A percentile compares a stretch with the other conserved stretches of the same genome.
phyloP scores from a whole-genome alignment of 2,329 filamentous ascomycete species.

The Pseudogymnoascus destructans region DNA sequence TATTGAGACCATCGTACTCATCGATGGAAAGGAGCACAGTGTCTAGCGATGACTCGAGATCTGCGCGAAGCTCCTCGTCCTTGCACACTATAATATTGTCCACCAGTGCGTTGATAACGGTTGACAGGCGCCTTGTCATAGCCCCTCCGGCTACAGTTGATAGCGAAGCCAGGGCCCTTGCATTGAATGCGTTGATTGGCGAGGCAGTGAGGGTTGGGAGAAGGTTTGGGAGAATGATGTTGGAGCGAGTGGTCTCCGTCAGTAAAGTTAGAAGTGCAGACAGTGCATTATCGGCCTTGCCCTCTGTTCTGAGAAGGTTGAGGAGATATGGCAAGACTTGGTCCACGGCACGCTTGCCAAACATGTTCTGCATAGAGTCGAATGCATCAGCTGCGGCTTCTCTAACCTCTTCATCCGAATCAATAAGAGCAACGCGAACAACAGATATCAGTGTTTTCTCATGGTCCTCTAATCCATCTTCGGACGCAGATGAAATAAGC shows the following conservation, averaged over 20 bases:
- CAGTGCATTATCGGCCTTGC: conserved; percentile 81
- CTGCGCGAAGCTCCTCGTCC: conserved; percentile 51
- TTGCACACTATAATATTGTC: conserved; percentile 73
- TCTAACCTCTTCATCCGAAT: conserved; percentile 77
- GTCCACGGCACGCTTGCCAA: conserved; percentile 90
- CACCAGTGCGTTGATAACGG: conserved; percentile 86
- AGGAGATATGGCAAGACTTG: conserved; percentile 89
- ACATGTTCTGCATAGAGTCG: conserved; percentile 81
- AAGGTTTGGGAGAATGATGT: conserved; percentile 91
- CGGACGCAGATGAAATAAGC: conserved; percentile 76
- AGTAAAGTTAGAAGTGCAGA: conserved; percentile 86
- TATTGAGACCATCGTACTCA: conserved; percentile 90
- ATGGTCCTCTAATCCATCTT: conserved; percentile 82
- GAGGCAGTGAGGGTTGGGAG: conserved; percentile 84
- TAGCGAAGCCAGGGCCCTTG: conserved; percentile 80
- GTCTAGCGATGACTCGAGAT: conserved; percentile 73
- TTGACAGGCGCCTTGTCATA: conserved; percentile 81
- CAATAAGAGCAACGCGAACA: conserved; percentile 81
- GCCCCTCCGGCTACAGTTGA: conserved; percentile 80
- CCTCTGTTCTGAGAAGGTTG: conserved; percentile 72
- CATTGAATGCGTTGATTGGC: conserved; percentile 90
- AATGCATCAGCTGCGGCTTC: conserved; percentile 96
- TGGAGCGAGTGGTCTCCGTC: conserved; percentile 84
- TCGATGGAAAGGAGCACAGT: conserved; percentile 86
- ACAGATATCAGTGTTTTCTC: conserved; percentile 93